Evolutionary conservation across 768 basidiomycete species (phyloP), one percentile per base, ranked within the genome.

Genomic region (Tricholoma saponaceum): DNA sequence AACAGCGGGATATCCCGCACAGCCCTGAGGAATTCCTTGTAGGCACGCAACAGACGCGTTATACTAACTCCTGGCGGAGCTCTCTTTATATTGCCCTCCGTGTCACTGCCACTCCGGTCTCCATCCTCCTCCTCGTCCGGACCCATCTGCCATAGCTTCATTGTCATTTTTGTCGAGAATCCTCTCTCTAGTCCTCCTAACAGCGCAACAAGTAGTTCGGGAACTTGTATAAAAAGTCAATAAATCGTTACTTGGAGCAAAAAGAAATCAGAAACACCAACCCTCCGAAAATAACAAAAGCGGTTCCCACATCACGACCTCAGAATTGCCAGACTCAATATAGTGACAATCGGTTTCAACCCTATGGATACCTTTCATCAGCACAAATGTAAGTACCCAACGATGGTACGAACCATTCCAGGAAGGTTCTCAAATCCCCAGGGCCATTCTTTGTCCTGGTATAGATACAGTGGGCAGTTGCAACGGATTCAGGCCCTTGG

Each of bases 1-100:
- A 25, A 96, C 78, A 2, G 86, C 79, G 0, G 92, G 93, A 69
- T 97, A 98, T 2, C 89, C 90, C 61, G 83, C 82, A 68, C 94
- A 97, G 9, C 87, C 92, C 79, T 80, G 22, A 94, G 73, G 70
- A 98, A 95, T 51, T 89, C 85, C 13, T 65, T 69, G 65, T 89
- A 96, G 2, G 85, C 83, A 22, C 66, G 64, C 9, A 79, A 83
- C 3, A n/a, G 16, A 25, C 65, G 63, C 8, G 43, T 50, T 30
- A 46, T 51, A 9, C 25, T 9, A 32, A 28, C 49, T 22, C 54
- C 35, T 35, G 7, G 35, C 30, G 4, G 57, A n/a, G 37, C 7
- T 51, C 8, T 47, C 41, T 44, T 53, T 28, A 61, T 60, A 6
- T 69, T 69, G 23, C 64, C 64, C 10, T 75, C 73, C 14, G 67